Base-by-base conservation (phyloP, 2,329 filamentous ascomycete genomes). In the Arachnopeziza araneosa region DNA sequence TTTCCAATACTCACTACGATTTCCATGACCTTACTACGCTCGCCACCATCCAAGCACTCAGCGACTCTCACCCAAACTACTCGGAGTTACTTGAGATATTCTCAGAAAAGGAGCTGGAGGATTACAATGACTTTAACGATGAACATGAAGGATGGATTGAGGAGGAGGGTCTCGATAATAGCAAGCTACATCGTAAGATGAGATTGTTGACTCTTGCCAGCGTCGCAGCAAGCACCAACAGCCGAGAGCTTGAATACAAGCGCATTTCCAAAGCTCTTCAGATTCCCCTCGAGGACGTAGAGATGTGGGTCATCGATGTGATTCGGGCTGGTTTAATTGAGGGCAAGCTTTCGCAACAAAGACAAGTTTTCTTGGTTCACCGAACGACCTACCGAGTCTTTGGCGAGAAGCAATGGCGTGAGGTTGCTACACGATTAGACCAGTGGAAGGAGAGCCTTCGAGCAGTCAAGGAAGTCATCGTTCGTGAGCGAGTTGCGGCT, bases 291-390 rank as follows among this genome's bases (percentile, higher is more conserved):
- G 87, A 90, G 65, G 91, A 98, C 65, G 91, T 98, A 50, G 95
- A 99, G 82, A 89, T 93, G 83, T 99, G 95, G 95, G 91, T 96
- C 67, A 99, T 99, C 71, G 95, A 99, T 75, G 93, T 96, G 68
- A 97, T 99, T 77, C 91, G 95, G 68, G 91, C 93, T 54, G 92
- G 93, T 36, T 86, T 99, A 48, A 91, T 99, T 56, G 95, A 99
- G 80, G 95, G 95, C 74, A 96, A 96, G 79, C 86, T 99, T 68
- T 95, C 90, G 61, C 95, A 99, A 79, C 84, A 93, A 74, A 92
- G 91, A 75, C 85, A 91, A 74, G 90, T 93, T 65, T 98, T 99
- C 83, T 83, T 97, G 57, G 91, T 99, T 64, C 95, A 99, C 82
- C 87, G 95, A 74, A 91, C 91, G 70, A 96, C 92, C 62, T 97